Conservation (phyloP, 2,329 filamentous ascomycete genomes). For the Colletotrichum sojae region DNA sequence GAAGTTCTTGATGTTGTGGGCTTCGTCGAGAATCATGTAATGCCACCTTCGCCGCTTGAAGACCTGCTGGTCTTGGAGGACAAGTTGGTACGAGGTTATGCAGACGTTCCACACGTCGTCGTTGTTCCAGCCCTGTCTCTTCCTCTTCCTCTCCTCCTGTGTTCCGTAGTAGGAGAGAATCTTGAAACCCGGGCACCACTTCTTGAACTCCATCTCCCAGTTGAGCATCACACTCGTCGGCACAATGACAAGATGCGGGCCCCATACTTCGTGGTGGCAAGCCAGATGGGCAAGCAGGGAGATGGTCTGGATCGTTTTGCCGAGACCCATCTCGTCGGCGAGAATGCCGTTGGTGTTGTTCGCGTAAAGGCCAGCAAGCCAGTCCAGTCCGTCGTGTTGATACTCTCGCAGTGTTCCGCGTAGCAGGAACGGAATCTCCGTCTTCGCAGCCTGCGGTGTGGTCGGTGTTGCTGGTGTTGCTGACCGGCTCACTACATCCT, state of each 20-base stretch:
- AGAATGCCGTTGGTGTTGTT: slow-evolving; percentile 96
- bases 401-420: slow-evolving; percentile 94
- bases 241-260: slow-evolving; percentile 94
- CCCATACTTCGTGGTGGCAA: slow-evolving; percentile 92
- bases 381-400: slow-evolving; percentile 96
- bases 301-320: slow-evolving; percentile 99
- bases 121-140: slow-evolving; percentile 93
- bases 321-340: slow-evolving; percentile 98
- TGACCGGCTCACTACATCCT: slow-evolving; percentile 49
- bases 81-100: slow-evolving; percentile 97
- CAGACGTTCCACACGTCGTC: slow-evolving; percentile 97
- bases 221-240: slow-evolving; percentile 99
- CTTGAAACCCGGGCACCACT: slow-evolving; percentile 98
- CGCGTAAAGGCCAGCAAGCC: slow-evolving; percentile 92
- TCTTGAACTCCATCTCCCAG: slow-evolving; percentile 99
- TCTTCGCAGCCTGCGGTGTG: slow-evolving; percentile 64
- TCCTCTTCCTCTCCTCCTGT: slow-evolving; percentile 90
- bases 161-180: slow-evolving; percentile 97
- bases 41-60: slow-evolving; percentile 96
- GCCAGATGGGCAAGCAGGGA: slow-evolving; percentile 93
- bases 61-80: slow-evolving; percentile 92
- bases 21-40: slow-evolving; percentile 98
- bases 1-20: slow-evolving; percentile 99
- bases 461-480: slow-evolving; percentile 51
- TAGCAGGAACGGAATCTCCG: slow-evolving; percentile 84